These are phyloP conservation scores for Acrasis kona DNA, from an alignment of 78 protist species.

Conservation along the genomic window DNA sequence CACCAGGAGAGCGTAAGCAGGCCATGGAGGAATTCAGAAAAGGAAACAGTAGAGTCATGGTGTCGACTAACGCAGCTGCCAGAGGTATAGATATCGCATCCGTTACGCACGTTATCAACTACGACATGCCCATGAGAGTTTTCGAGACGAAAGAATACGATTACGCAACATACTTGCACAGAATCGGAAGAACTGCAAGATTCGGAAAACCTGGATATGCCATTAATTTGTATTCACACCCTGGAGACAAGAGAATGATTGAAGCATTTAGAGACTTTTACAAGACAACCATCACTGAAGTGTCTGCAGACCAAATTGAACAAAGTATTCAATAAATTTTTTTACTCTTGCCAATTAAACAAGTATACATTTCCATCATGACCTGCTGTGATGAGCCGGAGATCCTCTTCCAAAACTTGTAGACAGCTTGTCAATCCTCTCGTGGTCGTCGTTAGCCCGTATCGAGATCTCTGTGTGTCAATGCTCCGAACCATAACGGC, in stretches of 20 bases:
- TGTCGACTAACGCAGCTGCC: conserved; percentile 34
- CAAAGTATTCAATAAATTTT: not conserved
- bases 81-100: conserved; percentile 40
- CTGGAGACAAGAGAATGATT: not conserved
- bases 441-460: too few species aligned
- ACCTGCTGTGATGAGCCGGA: too few species aligned
- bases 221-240: not conserved
- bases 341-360: too few species aligned
- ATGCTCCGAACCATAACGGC: too few species aligned
- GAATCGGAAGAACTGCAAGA: conserved; percentile 50
- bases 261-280: not conserved
- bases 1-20: conserved; percentile 6
- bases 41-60: conserved; percentile 24
- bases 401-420: too few species aligned
- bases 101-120: conserved; percentile 35
- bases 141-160: not conserved
- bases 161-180: conserved; percentile 36
- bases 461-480: too few species aligned
- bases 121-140: conserved; percentile 10
- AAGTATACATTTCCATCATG: too few species aligned
- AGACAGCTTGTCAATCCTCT: too few species aligned
- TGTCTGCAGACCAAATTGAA: not conserved
- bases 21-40: conserved; percentile 11
- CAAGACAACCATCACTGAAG: not conserved
- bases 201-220: conserved; percentile 16